Evolutionary conservation across 352 stramenopile species (phyloP), one percentile per base, ranked within the genome.

Genomic region (Globisporangium heterothallicum): DNA sequence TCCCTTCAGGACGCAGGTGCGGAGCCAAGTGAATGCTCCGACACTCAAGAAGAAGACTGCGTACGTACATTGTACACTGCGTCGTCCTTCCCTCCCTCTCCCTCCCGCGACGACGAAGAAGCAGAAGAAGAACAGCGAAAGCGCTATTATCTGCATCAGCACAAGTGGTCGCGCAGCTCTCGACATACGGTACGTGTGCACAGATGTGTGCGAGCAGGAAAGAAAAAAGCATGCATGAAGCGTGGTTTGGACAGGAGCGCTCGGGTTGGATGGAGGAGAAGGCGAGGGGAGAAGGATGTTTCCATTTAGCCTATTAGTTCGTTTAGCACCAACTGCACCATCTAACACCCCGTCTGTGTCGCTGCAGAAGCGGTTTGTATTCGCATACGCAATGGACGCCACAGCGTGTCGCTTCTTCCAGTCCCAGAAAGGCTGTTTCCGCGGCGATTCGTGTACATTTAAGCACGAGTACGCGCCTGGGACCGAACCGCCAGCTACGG

Each of bases 261-360:
- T n/a, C n/a, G n/a, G n/a, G n/a, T n/a, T n/a, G n/a, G n/a, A n/a
- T n/a, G n/a, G n/a, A n/a, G n/a, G n/a, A n/a, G n/a, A n/a, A n/a
- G n/a, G n/a, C n/a, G n/a, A n/a, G n/a, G n/a, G n/a, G n/a, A n/a
- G n/a, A n/a, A n/a, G n/a, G n/a, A n/a, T n/a, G n/a, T n/a, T n/a
- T n/a, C n/a, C n/a, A n/a, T n/a, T n/a, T n/a, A n/a, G n/a, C n/a
- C n/a, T n/a, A n/a, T n/a, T n/a, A n/a, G n/a, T n/a, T n/a, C 26
- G 82, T 92, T 59, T 99, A 99, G 49, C 93, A 99, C 94, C 68
- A 98, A 95, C 43, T 90, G 68, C 35, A 98, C 86, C 78, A 96
- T 96, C 70, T 90, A 97, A 58, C 95, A 65, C 12, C 96, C 96
- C 41, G 77, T 82, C 42, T 84, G 86, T 30, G 98, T 86, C n/a